phyloP scores from a whole-genome alignment of 176 grass and related monocot species.

The Zoysia japonica region DNA sequence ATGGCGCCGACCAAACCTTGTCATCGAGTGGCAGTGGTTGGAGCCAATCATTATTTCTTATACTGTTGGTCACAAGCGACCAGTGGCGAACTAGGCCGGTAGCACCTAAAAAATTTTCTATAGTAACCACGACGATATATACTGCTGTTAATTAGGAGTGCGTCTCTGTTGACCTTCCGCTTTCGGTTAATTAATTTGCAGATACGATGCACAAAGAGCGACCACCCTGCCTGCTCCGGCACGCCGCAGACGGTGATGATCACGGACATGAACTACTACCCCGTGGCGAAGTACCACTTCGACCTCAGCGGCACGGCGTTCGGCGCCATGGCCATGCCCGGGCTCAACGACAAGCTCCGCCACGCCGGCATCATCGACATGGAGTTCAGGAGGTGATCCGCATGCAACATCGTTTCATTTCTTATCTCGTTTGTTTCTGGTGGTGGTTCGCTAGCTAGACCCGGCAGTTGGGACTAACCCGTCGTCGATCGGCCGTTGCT shows the following conservation, averaged over 20 bases:
- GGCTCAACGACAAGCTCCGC: conserved; percentile 43
- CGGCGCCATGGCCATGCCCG: conserved; percentile 23
- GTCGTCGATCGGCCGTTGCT: not conserved
- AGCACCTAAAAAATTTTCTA: conserved; percentile 4
- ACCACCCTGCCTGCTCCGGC: conserved; percentile 46
- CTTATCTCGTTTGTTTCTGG: not conserved
- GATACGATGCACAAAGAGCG: conserved; percentile 32
- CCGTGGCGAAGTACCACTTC: conserved; percentile 42
- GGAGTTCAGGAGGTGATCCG: conserved; percentile 32
- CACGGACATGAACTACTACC: conserved; percentile 58
- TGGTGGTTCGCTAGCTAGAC: not conserved
- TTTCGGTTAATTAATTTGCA: not conserved
- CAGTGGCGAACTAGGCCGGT: not conserved
- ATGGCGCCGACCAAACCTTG: not conserved
- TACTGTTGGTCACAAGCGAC: not conserved
- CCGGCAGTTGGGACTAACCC: not conserved
- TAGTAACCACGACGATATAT: too few species aligned
- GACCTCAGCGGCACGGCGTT: conserved; percentile 56
- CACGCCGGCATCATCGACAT: conserved; percentile 49
- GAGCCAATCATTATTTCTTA: conserved; percentile 14
- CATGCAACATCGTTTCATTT: not conserved
- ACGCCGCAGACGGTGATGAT: conserved; percentile 38
- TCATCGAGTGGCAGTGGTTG: not conserved
- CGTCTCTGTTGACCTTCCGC: not conserved
- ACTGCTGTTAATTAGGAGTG: not conserved